Conservation (phyloP, 2,329 filamentous ascomycete genomes). For the Daldinia eschscholtzii region DNA sequence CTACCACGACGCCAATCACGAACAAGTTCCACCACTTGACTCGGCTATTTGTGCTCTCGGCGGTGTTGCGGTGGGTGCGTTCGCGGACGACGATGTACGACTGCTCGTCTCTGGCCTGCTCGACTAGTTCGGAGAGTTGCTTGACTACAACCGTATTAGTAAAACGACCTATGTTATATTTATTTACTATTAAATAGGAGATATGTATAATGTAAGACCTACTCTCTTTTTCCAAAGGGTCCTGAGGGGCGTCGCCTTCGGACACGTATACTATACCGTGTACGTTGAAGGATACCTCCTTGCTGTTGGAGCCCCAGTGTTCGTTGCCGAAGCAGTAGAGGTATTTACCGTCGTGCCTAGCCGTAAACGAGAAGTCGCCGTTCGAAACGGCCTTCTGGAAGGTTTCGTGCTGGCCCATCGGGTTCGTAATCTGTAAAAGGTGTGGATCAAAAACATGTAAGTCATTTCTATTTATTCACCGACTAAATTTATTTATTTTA, state of each 20-base stretch:
- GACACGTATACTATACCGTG: constrained; percentile 98
- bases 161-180: background rate
- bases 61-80: constrained; percentile 96
- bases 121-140: constrained; percentile 84
- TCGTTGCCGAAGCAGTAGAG: constrained; percentile 99
- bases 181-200: background rate
- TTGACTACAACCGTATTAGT: constrained; percentile 69
- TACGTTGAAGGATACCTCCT: constrained; percentile 99
- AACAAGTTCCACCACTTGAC: constrained; percentile 99
- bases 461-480: constrained; percentile 33
- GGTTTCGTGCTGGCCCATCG: constrained; percentile 78
- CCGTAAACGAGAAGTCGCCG: constrained; percentile 93
- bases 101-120: constrained; percentile 97
- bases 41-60: constrained; percentile 95
- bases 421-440: constrained; percentile 77
- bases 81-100: constrained; percentile 96
- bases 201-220: constrained; percentile 49
- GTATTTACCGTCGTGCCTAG: constrained; percentile 87
- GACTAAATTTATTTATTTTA: background rate
- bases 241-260: constrained; percentile 83
- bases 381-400: constrained; percentile 86
- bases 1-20: constrained; percentile 88
- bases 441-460: constrained; percentile 19
- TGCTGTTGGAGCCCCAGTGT: constrained; percentile 94
- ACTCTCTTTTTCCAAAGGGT: constrained; percentile 94